Percentiles rank a stretch among this genome's conserved stretches.
phyloP scores from a whole-genome alignment of 2,329 filamentous ascomycete genomes.

The Calonectria leucothoes region DNA sequence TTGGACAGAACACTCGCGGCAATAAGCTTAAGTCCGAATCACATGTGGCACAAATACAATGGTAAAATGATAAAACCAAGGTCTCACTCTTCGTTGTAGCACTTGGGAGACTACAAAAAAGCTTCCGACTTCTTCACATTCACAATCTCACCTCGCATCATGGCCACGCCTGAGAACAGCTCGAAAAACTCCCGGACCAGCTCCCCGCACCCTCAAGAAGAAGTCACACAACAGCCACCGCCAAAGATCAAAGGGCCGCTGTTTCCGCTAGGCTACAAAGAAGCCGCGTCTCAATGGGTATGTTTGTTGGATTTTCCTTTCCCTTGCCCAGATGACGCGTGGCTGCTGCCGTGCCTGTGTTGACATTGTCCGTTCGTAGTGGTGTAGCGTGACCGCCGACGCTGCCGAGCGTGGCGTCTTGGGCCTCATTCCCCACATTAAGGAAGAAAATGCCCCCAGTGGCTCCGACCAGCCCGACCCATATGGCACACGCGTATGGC shows the following conservation, averaged over 20 bases:
- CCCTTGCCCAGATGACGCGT: background rate
- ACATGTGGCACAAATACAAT: background rate
- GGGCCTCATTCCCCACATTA: conserved; percentile 84
- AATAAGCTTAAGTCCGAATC: background rate
- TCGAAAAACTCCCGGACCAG: background rate
- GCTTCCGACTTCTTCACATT: background rate
- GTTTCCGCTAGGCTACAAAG: conserved; percentile 91
- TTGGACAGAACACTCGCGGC: background rate
- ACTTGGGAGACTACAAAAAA: background rate
- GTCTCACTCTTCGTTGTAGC: background rate
- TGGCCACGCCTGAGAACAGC: background rate
- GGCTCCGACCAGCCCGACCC: conserved; percentile 73
- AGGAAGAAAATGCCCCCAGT: conserved; percentile 69
- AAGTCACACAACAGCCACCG: background rate
- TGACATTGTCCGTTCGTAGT: conserved; percentile 64
- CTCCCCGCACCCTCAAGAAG: background rate
- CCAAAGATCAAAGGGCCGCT: conserved; percentile 31
- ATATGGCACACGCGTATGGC: conserved; percentile 87
- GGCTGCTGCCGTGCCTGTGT: background rate
- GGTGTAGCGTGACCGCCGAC: conserved; percentile 84
- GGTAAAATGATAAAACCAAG: background rate
- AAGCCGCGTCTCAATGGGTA: conserved; percentile 92
- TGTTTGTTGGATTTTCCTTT: conserved; percentile 48
- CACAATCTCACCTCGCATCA: background rate
- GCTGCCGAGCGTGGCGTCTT: conserved; percentile 90